Percentiles rank a stretch among this genome's conserved stretches.
Evolutionary conservation across 1,284 basidiomycete genomes (phyloP).

Genomic region (Anthracocystis walkeri): DNA sequence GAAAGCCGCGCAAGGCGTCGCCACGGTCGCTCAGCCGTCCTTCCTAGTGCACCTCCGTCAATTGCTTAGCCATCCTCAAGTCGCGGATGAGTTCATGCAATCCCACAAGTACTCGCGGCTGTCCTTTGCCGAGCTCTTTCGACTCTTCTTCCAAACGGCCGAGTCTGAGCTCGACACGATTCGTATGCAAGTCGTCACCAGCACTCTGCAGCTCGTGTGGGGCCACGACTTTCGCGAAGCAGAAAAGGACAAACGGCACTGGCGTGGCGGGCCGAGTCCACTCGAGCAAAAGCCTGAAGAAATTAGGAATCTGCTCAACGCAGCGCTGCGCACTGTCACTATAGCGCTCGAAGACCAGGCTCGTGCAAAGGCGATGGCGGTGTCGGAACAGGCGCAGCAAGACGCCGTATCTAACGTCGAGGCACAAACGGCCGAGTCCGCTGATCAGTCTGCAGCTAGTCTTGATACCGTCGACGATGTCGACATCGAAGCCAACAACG

Average conservation of each 20-base stretch:
- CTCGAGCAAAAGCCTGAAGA: slow-evolving; percentile 14
- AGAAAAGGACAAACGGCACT: slow-evolving; percentile 35
- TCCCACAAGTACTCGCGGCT: slow-evolving; percentile 37
- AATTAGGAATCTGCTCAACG: slow-evolving; percentile 19
- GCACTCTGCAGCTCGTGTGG: slow-evolving; percentile 45
- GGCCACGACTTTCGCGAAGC: slow-evolving; percentile 44
- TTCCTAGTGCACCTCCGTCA: slow-evolving; percentile 50
- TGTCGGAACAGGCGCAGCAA: not conserved
- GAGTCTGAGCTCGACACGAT: slow-evolving; percentile 39
- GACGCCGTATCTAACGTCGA: not conserved
- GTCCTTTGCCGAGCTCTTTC: slow-evolving; percentile 52
- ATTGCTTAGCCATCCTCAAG: slow-evolving; percentile 55
- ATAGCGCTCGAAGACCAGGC: slow-evolving; percentile 28
- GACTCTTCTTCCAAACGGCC: slow-evolving; percentile 29
- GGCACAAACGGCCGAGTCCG: not conserved
- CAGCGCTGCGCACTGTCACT: slow-evolving; percentile 22
- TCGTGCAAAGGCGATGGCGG: not conserved
- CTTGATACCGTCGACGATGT: not conserved
- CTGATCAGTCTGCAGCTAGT: not conserved
- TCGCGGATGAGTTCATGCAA: slow-evolving; percentile 47
- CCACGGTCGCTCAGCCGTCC: slow-evolving; percentile 23
- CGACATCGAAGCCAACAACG: not conserved
- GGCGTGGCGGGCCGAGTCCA: slow-evolving; percentile 30
- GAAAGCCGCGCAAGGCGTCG: slow-evolving; percentile 23
- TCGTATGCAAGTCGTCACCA: slow-evolving; percentile 34